Evolutionary conservation across 768 basidiomycete genomes (phyloP), one percentile per base, ranked within the genome.

Genomic region (Calocera viscosa): DNA sequence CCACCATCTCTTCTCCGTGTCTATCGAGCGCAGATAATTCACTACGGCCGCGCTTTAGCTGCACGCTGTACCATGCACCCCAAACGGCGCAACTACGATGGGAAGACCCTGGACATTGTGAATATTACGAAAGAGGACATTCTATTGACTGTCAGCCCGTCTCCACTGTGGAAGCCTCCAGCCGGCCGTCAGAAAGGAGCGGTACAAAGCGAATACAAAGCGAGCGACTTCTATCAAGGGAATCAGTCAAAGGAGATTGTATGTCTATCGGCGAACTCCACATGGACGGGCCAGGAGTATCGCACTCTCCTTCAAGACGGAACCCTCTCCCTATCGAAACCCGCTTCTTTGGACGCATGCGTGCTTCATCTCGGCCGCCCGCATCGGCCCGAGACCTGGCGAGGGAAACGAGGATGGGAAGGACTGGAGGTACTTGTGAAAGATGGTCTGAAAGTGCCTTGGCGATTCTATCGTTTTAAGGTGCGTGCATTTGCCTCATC

Each of bases 161-260:
- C 53, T 26, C 26, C 53, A 16, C 30, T 60, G 53, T 28, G 5
- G 53, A 60, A 26, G 53, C 26, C 30, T 60, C 53, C 7, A 16
- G 53, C 24, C 11, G 10, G 14, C 24, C 30, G 26, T 32, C 30
- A 32, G 30, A 32, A 60, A 60, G 53, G 30, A 16, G 11, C 22
- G 53, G 53, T 19, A 60, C 53, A 60, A 60, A 60, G 53, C 30
- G 53, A 32, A 60, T 60, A 26, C 53, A 60, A 60, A 28, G 53
- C 30, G 5, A 30, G 11, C 26, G 24, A 5, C 26, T 28, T 28
- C 53, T 12, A 60, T 60, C 53, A 60, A 10, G 14, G 10, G 7
- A 7, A 26, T 60, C 11, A 32, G 14, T 32, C 53, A 60, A 60
- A 60, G 53, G 2, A 10, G 24, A 60, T 60, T 32, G 22, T 30